Conservation (phyloP, 176 grass and related monocot species). For the Oryza rufipogon region DNA sequence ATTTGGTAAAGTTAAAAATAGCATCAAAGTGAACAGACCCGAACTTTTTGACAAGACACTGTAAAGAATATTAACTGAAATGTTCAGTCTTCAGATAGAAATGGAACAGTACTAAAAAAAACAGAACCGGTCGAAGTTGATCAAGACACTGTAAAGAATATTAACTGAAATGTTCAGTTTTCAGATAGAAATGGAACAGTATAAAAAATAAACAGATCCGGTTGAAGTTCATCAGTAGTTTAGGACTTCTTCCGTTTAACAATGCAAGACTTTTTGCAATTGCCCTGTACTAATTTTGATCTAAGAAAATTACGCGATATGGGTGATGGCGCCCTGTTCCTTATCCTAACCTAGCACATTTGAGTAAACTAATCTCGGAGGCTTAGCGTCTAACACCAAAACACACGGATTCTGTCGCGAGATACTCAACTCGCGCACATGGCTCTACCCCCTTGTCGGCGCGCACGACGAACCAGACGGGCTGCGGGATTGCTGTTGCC, state of each 20-base stretch:
- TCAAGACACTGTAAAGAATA: neutral
- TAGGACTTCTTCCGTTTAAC: neutral
- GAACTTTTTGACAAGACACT: neutral
- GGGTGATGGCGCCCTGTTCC: too few relatives aligned
- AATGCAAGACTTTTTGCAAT: too few relatives aligned
- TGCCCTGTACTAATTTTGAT: neutral
- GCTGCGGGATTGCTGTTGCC: neutral
- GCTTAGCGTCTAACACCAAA: neutral
- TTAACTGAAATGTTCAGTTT: slow-evolving; percentile 1
- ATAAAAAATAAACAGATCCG: neutral
- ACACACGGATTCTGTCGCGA: neutral
- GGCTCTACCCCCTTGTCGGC: neutral
- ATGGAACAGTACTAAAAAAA: neutral
- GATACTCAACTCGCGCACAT: neutral
- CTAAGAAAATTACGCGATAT: neutral
- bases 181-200: neutral
- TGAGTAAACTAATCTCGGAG: neutral
- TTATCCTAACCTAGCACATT: too few relatives aligned
- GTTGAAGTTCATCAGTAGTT: neutral
- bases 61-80: neutral
- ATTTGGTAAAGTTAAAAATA: too few relatives aligned
- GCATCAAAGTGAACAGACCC: too few relatives aligned
- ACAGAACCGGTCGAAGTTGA: neutral
- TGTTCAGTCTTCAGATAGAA: neutral
- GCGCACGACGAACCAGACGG: neutral